Conservation (phyloP, 768 basidiomycete species). For the Suillus bovinus region DNA sequence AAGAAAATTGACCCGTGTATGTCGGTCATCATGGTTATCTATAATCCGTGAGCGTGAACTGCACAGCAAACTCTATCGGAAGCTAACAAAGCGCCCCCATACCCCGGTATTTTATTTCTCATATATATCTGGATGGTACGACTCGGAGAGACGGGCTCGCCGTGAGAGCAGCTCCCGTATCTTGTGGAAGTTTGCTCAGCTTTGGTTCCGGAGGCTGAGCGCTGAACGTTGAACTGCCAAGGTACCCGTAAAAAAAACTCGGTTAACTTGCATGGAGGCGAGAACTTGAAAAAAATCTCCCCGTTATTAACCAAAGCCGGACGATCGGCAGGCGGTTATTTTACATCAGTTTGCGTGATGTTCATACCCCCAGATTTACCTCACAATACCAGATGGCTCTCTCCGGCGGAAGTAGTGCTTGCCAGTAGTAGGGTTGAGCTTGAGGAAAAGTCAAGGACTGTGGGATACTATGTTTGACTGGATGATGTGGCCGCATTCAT, state of each 20-base stretch:
- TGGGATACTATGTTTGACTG: slow-evolving; percentile 61
- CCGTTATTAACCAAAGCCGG: neutral
- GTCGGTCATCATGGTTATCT: slow-evolving; percentile 11
- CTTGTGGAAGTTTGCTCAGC: too few species aligned
- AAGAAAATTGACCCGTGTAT: slow-evolving; percentile 6
- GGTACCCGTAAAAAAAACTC: too few species aligned
- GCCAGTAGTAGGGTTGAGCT: slow-evolving; percentile 31
- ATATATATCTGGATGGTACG: slow-evolving; percentile 38
- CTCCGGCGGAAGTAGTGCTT: slow-evolving; percentile 27
- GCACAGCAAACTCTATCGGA: neutral
- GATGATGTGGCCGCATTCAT: slow-evolving; percentile 82
- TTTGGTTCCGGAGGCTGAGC: too few species aligned
- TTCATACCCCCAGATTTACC: neutral
- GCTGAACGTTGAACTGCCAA: too few species aligned
- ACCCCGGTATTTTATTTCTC: slow-evolving; percentile 19
- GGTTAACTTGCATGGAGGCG: slow-evolving; percentile 54
- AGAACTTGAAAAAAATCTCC: slow-evolving; percentile 15
- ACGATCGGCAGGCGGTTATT: slow-evolving; percentile 17
- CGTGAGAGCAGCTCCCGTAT: too few species aligned
- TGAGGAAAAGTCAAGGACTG: slow-evolving; percentile 43
- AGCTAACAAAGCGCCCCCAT: slow-evolving; percentile 23
- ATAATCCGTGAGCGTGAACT: slow-evolving; percentile 2
- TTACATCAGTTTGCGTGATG: neutral
- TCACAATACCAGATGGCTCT: neutral
- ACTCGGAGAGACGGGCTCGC: slow-evolving; percentile 39